Evolutionary conservation across 1,284 basidiomycete species (phyloP).

Genomic region (Stereum hirsutum): DNA sequence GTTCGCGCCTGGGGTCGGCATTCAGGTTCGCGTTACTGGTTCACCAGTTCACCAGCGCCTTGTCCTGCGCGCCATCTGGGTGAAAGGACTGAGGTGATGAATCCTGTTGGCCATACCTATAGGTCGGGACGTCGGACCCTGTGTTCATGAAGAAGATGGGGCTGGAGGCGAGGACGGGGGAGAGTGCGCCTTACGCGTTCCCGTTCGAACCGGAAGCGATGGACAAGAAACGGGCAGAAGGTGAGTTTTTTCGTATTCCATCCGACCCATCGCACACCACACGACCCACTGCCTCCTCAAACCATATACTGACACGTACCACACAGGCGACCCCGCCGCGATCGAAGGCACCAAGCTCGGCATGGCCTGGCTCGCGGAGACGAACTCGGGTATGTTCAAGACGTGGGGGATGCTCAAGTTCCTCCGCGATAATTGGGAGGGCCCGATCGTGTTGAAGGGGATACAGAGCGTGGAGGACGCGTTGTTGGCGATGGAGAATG

Average conservation of each 20-base stretch:
- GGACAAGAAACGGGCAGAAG: slow-evolving; percentile 27
- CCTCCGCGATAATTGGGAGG: slow-evolving; percentile 61
- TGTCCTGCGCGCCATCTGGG: no score
- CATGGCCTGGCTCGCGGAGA: slow-evolving; percentile 45
- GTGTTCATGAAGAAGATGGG: slow-evolving; percentile 55
- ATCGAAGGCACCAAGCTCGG: slow-evolving; percentile 34
- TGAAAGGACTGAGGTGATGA: no score
- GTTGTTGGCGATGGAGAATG: slow-evolving; percentile 51
- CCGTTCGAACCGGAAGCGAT: slow-evolving; percentile 44
- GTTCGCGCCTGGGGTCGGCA: no score
- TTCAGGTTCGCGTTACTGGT: slow-evolving; percentile 67
- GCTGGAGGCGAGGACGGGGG: slow-evolving; percentile 16
- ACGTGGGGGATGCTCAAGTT: slow-evolving; percentile 59
- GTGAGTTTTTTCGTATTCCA: no score
- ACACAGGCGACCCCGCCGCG: slow-evolving; percentile 38
- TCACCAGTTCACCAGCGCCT: slow-evolving; percentile 45
- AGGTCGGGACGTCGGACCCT: slow-evolving; percentile 58
- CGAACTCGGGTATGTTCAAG: slow-evolving; percentile 46
- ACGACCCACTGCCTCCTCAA: no score
- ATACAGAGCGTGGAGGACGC: slow-evolving; percentile 65
- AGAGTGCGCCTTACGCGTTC: slow-evolving; percentile 37
- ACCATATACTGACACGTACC: no score
- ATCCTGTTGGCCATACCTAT: no score
- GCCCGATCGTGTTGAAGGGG: slow-evolving; percentile 64
- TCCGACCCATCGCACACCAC: no score